A percentile compares a stretch with the other conserved stretches of the same genome.
Evolutionary conservation across 2,329 filamentous ascomycete species (phyloP).

Genomic region (Metarhizium humberi): DNA sequence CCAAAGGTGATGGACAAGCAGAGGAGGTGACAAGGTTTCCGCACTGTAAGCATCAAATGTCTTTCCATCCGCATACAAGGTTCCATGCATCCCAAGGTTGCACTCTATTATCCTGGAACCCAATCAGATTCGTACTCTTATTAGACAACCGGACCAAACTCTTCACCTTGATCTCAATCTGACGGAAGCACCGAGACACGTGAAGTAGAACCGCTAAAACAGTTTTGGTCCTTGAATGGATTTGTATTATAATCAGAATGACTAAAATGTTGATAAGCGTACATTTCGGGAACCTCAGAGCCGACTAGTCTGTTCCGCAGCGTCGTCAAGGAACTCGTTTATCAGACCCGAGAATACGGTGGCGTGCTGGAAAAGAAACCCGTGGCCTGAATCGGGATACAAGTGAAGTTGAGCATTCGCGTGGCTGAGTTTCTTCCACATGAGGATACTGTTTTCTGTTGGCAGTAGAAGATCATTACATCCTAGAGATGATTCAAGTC

Average conservation of each 20-base stretch:
- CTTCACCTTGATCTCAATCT: neutral
- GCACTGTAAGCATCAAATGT: neutral
- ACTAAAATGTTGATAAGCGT: neutral
- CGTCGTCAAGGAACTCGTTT: conserved; percentile 20
- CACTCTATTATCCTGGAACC: neutral
- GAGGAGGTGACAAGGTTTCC: neutral
- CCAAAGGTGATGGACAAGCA: neutral
- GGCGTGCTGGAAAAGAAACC: conserved; percentile 26
- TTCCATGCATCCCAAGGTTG: neutral
- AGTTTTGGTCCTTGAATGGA: neutral
- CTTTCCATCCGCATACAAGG: neutral
- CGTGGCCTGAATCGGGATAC: conserved; percentile 26
- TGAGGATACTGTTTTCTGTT: conserved; percentile 26
- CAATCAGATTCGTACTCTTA: neutral
- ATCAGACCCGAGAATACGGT: conserved; percentile 20
- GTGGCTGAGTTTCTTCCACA: conserved; percentile 26
- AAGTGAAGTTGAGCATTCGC: conserved; percentile 22
- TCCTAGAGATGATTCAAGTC: conserved; percentile 12
- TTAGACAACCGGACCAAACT: neutral
- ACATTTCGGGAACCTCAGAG: conserved; percentile 1
- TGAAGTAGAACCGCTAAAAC: neutral
- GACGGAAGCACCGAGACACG: neutral
- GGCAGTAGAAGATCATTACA: conserved; percentile 25
- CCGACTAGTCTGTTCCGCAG: neutral
- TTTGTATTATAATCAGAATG: neutral